phyloP scores from a whole-genome alignment of 768 basidiomycete species.

The Kwoniella sp. region DNA sequence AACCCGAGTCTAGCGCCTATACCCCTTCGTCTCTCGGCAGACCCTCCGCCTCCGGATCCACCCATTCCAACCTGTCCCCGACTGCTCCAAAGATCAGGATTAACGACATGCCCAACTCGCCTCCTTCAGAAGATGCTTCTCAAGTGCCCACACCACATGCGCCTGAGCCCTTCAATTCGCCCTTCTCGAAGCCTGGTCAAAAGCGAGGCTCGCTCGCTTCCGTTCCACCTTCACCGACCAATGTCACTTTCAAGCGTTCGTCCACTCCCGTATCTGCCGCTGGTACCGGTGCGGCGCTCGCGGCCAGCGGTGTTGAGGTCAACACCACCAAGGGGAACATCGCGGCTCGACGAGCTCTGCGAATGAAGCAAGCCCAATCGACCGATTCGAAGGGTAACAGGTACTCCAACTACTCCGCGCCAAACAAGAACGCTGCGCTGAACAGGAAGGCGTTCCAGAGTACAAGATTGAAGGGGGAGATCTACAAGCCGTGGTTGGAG shows the following conservation, averaged over 20 bases:
- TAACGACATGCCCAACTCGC: constrained; percentile 29
- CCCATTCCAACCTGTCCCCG: constrained; percentile 5
- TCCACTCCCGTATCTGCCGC: background rate
- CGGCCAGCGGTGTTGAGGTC: constrained; percentile 7
- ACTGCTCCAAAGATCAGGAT: constrained; percentile 21
- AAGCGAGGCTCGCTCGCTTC: constrained; percentile 11
- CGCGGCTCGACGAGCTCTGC: constrained; percentile 17
- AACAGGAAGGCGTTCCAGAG: constrained; percentile 50
- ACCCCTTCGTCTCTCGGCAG: background rate
- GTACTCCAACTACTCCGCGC: constrained; percentile 16
- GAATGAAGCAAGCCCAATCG: constrained; percentile 20
- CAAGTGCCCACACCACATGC: constrained; percentile 8
- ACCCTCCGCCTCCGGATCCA: constrained; percentile 1
- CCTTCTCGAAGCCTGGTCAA: background rate
- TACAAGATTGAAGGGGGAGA: constrained; percentile 56
- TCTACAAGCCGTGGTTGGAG: constrained; percentile 62
- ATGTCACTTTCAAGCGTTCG: constrained; percentile 1
- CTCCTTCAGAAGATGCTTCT: constrained; percentile 11
- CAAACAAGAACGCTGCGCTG: constrained; percentile 12
- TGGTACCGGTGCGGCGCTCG: background rate
- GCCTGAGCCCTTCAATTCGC: background rate
- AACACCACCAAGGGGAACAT: constrained; percentile 17
- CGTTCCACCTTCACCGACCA: constrained; percentile 14
- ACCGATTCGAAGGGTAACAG: constrained; percentile 15
- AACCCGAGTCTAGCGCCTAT: background rate